Base-by-base conservation (phyloP, 2,329 filamentous ascomycete species). In the Chaetomiaceae sp. region DNA sequence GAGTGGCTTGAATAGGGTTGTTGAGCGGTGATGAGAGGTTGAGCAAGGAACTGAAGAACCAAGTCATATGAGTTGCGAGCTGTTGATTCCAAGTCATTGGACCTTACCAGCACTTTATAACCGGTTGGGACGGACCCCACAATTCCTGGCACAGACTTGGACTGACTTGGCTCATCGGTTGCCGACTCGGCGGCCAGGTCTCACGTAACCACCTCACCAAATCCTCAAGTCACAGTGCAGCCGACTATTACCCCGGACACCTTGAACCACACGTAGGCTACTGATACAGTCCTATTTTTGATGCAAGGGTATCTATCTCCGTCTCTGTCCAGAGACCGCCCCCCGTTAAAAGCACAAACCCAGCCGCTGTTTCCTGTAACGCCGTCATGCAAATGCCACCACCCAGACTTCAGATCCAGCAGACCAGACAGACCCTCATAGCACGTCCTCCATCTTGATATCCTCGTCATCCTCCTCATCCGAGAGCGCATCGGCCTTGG, bases 401-500 rank as follows among this genome's bases (percentile, higher is more conserved):
- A 4, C 12, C 26, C 15, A 12, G 14, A 14, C 17, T 17, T 17
- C 14, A 30, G 14, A 30, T 6, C 9, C 10, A 12, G 15, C 17
- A n/a, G n/a, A 32, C 15, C 4, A 14, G 26, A 17, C 6, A 27
- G 22, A 10, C 29, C 6, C 19, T 38, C 26, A 47, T 18, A 42
- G 22, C n/a, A 90, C 84, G 64, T 89, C 86, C 65, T 91, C 86
- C 77, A 93, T 89, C 64, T 88, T 81, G 47, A 84, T 71, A 43
- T 83, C 74, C 18, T 80, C 78, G 18, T 83, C 80, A 20, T 75
- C 74, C 9, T 74, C 81, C 32, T 85, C 85, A 10, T 78, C 76
- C 19, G 79, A 81, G 2, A 70, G 69, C 38, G 79, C 76, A 34
- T 79, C 81, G 11, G 64, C 72, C 33, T 74, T 41, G 2, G 52